These are phyloP conservation scores for Chrysoporthe cubensis DNA, from an alignment of 2,329 filamentous ascomycete species.

Conservation along the genomic window DNA sequence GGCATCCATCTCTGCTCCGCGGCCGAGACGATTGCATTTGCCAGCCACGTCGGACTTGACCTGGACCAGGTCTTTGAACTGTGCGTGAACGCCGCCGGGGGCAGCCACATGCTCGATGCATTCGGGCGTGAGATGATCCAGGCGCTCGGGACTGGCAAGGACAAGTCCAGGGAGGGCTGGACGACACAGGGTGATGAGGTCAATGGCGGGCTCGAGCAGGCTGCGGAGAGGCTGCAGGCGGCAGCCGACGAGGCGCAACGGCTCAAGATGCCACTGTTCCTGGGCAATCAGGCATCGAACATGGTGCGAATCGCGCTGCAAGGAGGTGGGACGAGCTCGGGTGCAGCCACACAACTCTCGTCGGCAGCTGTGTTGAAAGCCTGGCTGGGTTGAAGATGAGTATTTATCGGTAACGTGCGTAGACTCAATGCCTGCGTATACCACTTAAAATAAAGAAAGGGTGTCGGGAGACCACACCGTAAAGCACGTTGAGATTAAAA, in stretches of 20 bases:
- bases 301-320: constrained; percentile 35
- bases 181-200: constrained; percentile 4
- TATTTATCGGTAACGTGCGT: not conserved
- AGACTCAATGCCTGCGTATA: not conserved
- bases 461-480: too few species aligned
- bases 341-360: not conserved
- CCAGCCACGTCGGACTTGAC: constrained; percentile 45
- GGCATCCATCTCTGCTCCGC: constrained; percentile 50
- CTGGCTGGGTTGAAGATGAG: constrained; percentile 14
- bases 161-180: constrained; percentile 32
- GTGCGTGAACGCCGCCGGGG: constrained; percentile 51
- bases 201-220: constrained; percentile 32
- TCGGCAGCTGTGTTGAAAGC: constrained; percentile 22
- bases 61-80: constrained; percentile 50
- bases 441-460: too few species aligned
- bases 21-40: constrained; percentile 49
- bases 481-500: too few species aligned
- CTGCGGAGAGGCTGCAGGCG: constrained; percentile 40
- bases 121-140: constrained; percentile 45
- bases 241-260: constrained; percentile 48
- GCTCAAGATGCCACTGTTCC: constrained; percentile 45
- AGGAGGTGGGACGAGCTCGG: not conserved
- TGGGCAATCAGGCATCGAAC: constrained; percentile 46
- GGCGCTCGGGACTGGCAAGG: constrained; percentile 37
- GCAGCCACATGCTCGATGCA: constrained; percentile 43